Percentiles rank a stretch among this genome's conserved stretches.
Conservation (phyloP, 1,284 basidiomycete genomes). For the Pseudozyma thailandica region DNA sequence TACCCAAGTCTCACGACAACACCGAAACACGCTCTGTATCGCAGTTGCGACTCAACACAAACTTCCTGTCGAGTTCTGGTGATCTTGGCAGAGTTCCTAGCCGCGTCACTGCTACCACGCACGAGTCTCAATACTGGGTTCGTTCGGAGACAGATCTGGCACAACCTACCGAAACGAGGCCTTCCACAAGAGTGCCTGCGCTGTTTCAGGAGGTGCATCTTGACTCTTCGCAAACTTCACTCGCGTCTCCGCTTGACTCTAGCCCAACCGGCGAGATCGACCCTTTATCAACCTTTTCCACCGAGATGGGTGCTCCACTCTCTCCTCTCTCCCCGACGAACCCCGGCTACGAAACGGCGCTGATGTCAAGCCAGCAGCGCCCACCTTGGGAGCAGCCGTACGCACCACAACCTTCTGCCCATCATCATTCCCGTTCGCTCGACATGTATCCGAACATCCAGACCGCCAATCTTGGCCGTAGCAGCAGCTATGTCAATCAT, state of each 20-base stretch:
- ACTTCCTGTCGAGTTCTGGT: slow-evolving; percentile 31
- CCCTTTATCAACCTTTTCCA: slow-evolving; percentile 8
- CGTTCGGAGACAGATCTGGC: slow-evolving; percentile 18
- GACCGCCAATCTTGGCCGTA: not conserved
- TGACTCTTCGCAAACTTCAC: slow-evolving; percentile 3
- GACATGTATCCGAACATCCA: slow-evolving; percentile 1
- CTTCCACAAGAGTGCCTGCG: slow-evolving; percentile 20
- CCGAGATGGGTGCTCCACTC: slow-evolving; percentile 11
- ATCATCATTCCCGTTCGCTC: slow-evolving; percentile 19
- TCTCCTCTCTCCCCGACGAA: slow-evolving; percentile 22
- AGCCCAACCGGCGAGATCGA: slow-evolving; percentile 15
- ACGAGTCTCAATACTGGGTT: slow-evolving; percentile 42
- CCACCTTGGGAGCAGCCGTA: slow-evolving; percentile 7
- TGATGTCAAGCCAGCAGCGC: not conserved
- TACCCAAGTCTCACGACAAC: slow-evolving; percentile 6
- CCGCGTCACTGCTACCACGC: slow-evolving; percentile 33
- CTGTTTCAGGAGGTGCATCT: slow-evolving; percentile 32
- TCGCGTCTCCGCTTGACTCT: slow-evolving; percentile 9
- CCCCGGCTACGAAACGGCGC: slow-evolving; percentile 16
- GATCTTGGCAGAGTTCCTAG: slow-evolving; percentile 36
- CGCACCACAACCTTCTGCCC: not conserved
- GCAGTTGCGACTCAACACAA: slow-evolving; percentile 28
- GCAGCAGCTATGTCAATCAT: slow-evolving; percentile 11
- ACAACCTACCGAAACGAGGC: slow-evolving; percentile 3
- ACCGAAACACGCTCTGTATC: slow-evolving; percentile 6